Conservation (phyloP, 306 rosid genomes). For the Cicer bijugum region DNA sequence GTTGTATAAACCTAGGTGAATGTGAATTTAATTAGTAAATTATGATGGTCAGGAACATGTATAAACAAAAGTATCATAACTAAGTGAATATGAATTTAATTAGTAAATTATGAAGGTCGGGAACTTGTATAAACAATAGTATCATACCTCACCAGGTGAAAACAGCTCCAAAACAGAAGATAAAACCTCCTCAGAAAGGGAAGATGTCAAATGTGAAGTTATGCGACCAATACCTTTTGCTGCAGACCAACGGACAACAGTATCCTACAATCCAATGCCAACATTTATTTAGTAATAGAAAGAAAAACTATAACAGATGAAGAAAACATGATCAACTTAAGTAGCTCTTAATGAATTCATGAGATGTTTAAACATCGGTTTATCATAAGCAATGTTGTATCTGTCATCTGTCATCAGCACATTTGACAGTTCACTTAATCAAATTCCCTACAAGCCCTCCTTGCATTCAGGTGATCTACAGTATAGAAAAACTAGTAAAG, state of each 20-base stretch:
- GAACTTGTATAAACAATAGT: slow-evolving; percentile 40
- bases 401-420: slow-evolving; percentile 3
- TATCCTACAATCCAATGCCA: slow-evolving; percentile 62
- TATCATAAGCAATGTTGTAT: slow-evolving; percentile 29
- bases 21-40: slow-evolving; percentile 26
- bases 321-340: slow-evolving; percentile 33
- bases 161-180: slow-evolving; percentile 88
- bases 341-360: slow-evolving; percentile 22
- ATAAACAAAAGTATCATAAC: slow-evolving; percentile 40
- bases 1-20: slow-evolving; percentile 18
- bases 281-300: slow-evolving; percentile 29
- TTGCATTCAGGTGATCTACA: not conserved
- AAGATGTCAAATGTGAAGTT: slow-evolving; percentile 78
- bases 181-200: slow-evolving; percentile 87
- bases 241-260: slow-evolving; percentile 99
- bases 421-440: slow-evolving; percentile 9
- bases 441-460: slow-evolving; percentile 21
- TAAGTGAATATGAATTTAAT: slow-evolving; percentile 24
- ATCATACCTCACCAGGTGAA: slow-evolving; percentile 87
- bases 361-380: slow-evolving; percentile 29
- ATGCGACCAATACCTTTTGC: slow-evolving; percentile 95
- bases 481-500: slow-evolving; percentile 12
- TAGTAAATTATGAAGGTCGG: slow-evolving; percentile 13
- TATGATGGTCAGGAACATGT: slow-evolving; percentile 31
- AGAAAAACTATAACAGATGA: slow-evolving; percentile 16